Base-by-base conservation (phyloP, 2,329 filamentous ascomycete genomes). In the Mariannaea elegans region DNA sequence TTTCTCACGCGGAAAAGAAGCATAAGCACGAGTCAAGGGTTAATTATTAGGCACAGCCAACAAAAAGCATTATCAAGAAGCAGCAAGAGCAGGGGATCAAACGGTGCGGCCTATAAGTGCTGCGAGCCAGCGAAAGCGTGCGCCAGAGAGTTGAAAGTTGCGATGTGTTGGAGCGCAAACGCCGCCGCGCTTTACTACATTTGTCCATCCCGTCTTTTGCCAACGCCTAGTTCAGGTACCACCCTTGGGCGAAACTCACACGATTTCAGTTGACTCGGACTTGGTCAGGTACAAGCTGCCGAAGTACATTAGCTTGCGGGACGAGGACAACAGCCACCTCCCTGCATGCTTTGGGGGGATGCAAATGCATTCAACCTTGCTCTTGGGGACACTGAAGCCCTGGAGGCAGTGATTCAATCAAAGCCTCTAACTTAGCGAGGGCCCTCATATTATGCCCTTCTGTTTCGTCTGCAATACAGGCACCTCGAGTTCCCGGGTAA, bases 131-230 rank as follows among this genome's bases (percentile, higher is more conserved):
- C 50, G 29, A 36, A 21, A 48, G 48, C 56, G 13, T 36, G 38
- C 42, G 36, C 18, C n/a, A 51, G 41, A 54, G 38, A 41, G 18
- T 41, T 41, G 38, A 21, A 44, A 12, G 41, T 36, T 54, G 54
- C 36, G 52, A 19, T 36, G 51, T 23, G 49, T 59, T 61, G 51
- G 54, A 59, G 41, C 41, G 42, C 53, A 54, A 60, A 59, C 52
- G 52, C 32, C 38, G 41, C 55, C 24, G 41, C 63, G 53, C 57
- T 63, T 62, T 56, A 29, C 61, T 58, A 39, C 32, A 52, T 63
- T 64, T 34, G 59, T 41, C 51, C 45, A 48, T 59, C 58, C 46
- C 42, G 58, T 58, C 24, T 48, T 29, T 27, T 51, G 14, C 50
- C 27, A 41, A 13, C 23, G 34, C 23, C 41, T 4, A 18, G 38